Base-by-base conservation (phyloP, 2,329 filamentous ascomycete genomes). In the Rutstroemia sp. region DNA sequence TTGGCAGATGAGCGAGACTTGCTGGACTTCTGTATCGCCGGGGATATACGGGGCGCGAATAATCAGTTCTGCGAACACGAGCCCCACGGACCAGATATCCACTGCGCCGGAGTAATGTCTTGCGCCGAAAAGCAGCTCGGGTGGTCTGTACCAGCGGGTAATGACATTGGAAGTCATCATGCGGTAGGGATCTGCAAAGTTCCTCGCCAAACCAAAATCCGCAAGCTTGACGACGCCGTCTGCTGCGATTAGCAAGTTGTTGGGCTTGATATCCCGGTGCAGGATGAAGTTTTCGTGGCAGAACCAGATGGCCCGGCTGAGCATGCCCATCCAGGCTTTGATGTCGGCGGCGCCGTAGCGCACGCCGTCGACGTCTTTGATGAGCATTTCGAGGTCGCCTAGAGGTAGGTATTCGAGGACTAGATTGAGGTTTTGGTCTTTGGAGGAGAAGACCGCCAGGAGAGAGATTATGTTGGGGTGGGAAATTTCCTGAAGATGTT, bases 251-350 rank as follows among this genome's bases (percentile, higher is more conserved):
- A 99, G 79, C 73, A 97, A 76, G 75, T 99, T 99, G 81, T 97
- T 97, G 48, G 92, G 92, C 74, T 99, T 99, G 77, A 99, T 97
- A 76, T 99, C 94, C 65, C 94, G 89, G 73, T 99, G 94, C 30
- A 99, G 79, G 17, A 99, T 83, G 66, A 87, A 92, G 71, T 94
- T 95, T 69, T 92, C 89, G 72, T 99, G 94, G 72, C 94, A 97
- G 77, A 95, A 99, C 86, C 90, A 95, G 27, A 97, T 84, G 25
- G 88, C 94, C 44, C 92, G 85, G 27, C 82, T 82, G n/a, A 97
- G 80, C 94, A 97, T 97, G 61, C 88, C 89, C 86, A 96, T 95
- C 94, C 94, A 99, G 16, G 91, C 88, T 72, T 99, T 99, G 72
- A 97, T 91, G 71, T 99, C 94, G 17, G 89, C 88, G 10, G 84